Percentiles rank a stretch among this genome's conserved stretches.
These are phyloP conservation scores for Helichrysum umbraculigerum DNA, from an alignment of 129 eudicot species.

Conservation along the genomic window DNA sequence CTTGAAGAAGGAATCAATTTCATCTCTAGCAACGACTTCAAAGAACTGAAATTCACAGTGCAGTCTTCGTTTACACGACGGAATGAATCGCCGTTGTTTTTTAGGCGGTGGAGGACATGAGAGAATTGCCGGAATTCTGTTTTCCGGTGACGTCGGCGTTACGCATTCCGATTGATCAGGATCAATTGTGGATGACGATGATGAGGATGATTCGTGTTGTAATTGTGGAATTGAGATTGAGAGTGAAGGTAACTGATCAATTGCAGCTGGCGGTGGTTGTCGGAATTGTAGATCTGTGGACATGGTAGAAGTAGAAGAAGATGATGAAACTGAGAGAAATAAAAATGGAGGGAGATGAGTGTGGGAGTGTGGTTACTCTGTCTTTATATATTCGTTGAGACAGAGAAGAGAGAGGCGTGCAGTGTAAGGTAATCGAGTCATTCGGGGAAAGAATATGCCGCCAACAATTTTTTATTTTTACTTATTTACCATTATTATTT, in stretches of 20 bases:
- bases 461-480: neutral
- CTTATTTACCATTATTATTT: too few relatives aligned
- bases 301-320: conserved; percentile 24
- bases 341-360: conserved; percentile 37
- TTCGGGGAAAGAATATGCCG: conserved; percentile 36
- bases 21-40: conserved; percentile 33
- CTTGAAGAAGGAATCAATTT: conserved; percentile 35
- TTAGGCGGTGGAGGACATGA: conserved; percentile 74
- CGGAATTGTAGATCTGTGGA: conserved; percentile 70
- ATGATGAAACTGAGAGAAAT: neutral
- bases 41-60: conserved; percentile 31
- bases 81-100: conserved; percentile 32
- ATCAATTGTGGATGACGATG: conserved; percentile 22
- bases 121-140: conserved; percentile 46
- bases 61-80: conserved; percentile 38
- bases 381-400: conserved; percentile 25
- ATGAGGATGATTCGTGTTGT: conserved; percentile 5
- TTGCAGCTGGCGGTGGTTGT: conserved; percentile 19
- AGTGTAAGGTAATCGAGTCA: conserved; percentile 42
- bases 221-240: conserved; percentile 27
- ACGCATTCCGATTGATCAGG: conserved; percentile 34
- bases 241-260: conserved; percentile 29
- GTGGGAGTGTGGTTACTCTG: conserved; percentile 10
- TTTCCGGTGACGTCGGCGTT: conserved; percentile 58
- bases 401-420: conserved; percentile 42